Evolutionary conservation across 371 early-diverging fungal species (phyloP), one percentile per base, ranked within the genome.

Genomic region (Mucor ambiguus): DNA sequence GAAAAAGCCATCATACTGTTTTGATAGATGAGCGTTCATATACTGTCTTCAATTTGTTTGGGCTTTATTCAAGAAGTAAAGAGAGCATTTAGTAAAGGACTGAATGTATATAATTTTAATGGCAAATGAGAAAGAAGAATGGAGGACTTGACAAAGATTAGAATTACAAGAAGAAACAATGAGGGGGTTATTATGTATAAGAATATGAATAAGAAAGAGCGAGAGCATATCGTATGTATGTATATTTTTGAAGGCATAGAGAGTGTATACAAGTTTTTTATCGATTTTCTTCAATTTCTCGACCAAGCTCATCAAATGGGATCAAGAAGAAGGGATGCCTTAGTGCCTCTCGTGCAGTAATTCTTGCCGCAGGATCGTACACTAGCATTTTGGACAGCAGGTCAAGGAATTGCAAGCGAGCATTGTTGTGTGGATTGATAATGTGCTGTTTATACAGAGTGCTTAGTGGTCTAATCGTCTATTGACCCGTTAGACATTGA

Each of bases 321-420:
- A 77, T 69, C 60, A 75, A 69, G 70, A 97, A 96, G 66, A 94
- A 97, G 16, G 91, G 89, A 69, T 95, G 94, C 18, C 85, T 77
- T 38, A 98, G 75, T 1, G 95, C 93, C 60, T 93, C 90, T 58
- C 90, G 82, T 0, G 96, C 96, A 3, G 93, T 87, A 44, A 95
- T 93, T 32, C 98, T 76, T 60, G 89, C 77, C 5, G 68, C 75
- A 0, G 99, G 98, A 79, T 98, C 94, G 72, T 93, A 95, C 0
- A 88, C 86, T 8, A 99, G 79, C 87, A 99, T 82, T 59, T 83
- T 81, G 2, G 82, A 69, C 61, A 99, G 71, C 55, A 99, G 72
- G 67, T 95, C 93, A 14, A 91, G 69, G 37, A 83, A 79, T 18
- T 74, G 68, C 12, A 30, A 28, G 26, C 72, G 75, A 24, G 73